A percentile compares a stretch with the other conserved stretches of the same genome.
phyloP scores from a whole-genome alignment of 345 rosid species.

The Eucalyptus pauciflora region DNA sequence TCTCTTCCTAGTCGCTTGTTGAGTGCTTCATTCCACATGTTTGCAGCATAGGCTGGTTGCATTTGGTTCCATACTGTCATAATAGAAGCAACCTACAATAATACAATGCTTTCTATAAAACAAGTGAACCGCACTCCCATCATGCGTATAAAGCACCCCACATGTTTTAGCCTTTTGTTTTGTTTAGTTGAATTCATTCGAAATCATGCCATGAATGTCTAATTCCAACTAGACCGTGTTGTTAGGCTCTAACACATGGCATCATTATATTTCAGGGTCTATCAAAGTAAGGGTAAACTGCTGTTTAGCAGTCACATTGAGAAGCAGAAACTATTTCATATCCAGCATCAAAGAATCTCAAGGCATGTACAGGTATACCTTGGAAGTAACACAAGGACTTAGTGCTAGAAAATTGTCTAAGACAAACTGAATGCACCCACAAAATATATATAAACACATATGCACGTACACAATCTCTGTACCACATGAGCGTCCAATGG shows the following conservation, averaged over 20 bases:
- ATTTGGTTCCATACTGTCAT: conserved; percentile 90
- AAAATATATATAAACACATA: neutral
- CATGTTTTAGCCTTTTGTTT: too few relatives aligned
- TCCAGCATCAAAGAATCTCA: neutral
- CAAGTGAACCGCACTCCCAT: too few relatives aligned
- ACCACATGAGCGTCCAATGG: conserved; percentile 92
- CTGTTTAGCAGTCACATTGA: neutral
- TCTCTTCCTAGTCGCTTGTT: conserved; percentile 83
- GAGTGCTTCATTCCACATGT: conserved; percentile 91
- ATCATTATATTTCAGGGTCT: neutral
- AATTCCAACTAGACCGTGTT: neutral
- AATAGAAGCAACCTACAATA: conserved; percentile 78
- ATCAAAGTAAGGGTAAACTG: too few relatives aligned
- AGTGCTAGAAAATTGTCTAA: neutral
- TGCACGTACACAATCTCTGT: neutral
- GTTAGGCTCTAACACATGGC: neutral
- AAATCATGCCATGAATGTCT: neutral
- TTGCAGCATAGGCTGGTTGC: conserved; percentile 88
- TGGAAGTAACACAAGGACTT: neutral
- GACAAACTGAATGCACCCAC: neutral
- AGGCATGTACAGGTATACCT: neutral
- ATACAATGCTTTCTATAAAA: neutral
- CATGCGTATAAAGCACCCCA: too few relatives aligned
- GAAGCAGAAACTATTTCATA: neutral
- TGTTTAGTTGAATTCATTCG: neutral